Percentiles rank a stretch among this genome's conserved stretches.
Evolutionary conservation across 2,329 filamentous ascomycete genomes (phyloP).

Genomic region (Fusarium nanum): DNA sequence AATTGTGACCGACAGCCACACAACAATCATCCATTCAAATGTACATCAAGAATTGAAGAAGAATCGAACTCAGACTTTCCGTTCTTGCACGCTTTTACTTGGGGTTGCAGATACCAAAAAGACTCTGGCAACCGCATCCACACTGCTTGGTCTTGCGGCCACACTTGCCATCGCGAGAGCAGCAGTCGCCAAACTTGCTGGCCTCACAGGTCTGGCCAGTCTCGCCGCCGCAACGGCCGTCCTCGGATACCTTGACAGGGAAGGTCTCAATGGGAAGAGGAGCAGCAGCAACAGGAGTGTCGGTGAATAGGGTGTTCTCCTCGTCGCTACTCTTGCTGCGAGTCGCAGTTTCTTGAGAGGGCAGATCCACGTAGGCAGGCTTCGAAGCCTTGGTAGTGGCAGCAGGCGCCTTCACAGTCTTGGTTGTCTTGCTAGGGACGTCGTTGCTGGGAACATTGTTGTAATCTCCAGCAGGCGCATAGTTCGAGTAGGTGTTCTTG

Average conservation of each 20-base stretch:
- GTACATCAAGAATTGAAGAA: constrained; percentile 46
- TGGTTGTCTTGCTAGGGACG: not conserved
- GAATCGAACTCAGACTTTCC: not conserved
- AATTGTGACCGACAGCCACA: constrained; percentile 14
- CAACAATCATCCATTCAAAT: constrained; percentile 30
- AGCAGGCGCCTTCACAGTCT: constrained; percentile 13
- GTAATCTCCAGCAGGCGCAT: constrained; percentile 10
- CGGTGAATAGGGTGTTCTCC: constrained; percentile 15
- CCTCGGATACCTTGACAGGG: constrained; percentile 50
- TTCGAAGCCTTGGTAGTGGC: constrained; percentile 16
- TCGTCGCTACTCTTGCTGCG: constrained; percentile 16
- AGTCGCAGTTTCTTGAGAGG: constrained; percentile 20
- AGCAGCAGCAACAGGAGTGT: constrained; percentile 17
- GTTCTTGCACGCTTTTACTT: constrained; percentile 5
- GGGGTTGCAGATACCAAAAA: constrained; percentile 51
- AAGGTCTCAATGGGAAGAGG: constrained; percentile 32
- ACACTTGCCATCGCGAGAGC: constrained; percentile 56
- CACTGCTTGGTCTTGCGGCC: constrained; percentile 53
- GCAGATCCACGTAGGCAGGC: constrained; percentile 5
- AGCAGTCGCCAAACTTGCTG: constrained; percentile 58
- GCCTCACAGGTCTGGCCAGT: constrained; percentile 56
- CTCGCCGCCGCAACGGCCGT: constrained; percentile 56
- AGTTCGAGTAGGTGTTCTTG: constrained; percentile 24
- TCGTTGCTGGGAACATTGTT: not conserved
- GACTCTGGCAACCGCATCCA: constrained; percentile 52